Conservation (phyloP, 768 basidiomycete species). For the Mycena sanguinolenta region DNA sequence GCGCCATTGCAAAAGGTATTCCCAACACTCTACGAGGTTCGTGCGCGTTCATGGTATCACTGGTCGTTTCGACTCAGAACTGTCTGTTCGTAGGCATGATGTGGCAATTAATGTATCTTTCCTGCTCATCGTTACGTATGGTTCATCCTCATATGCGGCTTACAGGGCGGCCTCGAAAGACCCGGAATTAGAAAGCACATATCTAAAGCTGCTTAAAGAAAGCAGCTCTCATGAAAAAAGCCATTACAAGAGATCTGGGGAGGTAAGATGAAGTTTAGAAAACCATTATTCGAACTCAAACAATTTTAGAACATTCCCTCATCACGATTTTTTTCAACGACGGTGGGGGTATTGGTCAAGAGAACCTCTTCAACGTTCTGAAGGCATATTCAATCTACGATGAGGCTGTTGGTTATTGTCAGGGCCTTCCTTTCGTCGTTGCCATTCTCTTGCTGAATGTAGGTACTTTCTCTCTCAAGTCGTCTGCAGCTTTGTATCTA, state of each 20-base stretch:
- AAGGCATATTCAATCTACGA: constrained; percentile 97
- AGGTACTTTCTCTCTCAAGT: constrained; percentile 45
- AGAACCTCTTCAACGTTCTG: constrained; percentile 96
- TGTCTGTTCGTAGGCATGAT: constrained; percentile 66
- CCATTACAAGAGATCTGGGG: constrained; percentile 93
- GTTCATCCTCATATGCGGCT: constrained; percentile 15
- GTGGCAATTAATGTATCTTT: constrained; percentile 91
- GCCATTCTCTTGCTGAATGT: constrained; percentile 94
- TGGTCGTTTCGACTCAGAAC: background rate
- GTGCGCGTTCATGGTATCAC: background rate
- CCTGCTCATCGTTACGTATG: constrained; percentile 12
- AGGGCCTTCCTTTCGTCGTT: constrained; percentile 96
- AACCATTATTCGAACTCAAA: constrained; percentile 8
- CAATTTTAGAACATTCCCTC: constrained; percentile 86
- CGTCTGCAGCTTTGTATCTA: background rate
- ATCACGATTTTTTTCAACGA: constrained; percentile 97
- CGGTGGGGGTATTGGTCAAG: constrained; percentile 95
- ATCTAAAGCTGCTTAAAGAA: constrained; percentile 86
- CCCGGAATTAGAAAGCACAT: constrained; percentile 83
- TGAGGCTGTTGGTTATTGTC: constrained; percentile 98
- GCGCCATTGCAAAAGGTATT: constrained; percentile 93
- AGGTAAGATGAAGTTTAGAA: no score
- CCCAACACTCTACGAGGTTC: constrained; percentile 84
- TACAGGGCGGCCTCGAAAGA: constrained; percentile 95
- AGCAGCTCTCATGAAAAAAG: constrained; percentile 92